These are phyloP conservation scores for Pythium phragmiticola DNA, from an alignment of 352 stramenopile species.

Conservation along the genomic window DNA sequence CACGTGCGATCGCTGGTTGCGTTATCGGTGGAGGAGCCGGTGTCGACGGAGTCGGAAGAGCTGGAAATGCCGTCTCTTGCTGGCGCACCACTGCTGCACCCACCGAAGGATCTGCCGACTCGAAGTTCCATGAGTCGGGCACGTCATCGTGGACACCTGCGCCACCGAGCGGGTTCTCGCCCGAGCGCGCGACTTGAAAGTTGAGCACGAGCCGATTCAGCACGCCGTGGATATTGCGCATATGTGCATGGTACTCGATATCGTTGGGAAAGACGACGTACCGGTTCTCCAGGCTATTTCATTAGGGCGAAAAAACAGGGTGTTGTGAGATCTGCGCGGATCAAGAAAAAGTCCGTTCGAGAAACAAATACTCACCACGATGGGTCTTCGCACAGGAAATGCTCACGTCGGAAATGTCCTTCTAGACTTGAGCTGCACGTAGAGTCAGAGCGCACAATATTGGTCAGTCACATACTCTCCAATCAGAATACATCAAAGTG, in stretches of 20 bases:
- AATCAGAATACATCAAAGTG: background rate
- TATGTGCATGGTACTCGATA: slow-evolving; percentile 86
- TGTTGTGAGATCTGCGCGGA: background rate
- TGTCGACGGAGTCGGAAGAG: slow-evolving; percentile 42
- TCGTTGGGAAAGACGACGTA: slow-evolving; percentile 88
- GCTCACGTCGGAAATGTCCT: slow-evolving; percentile 80
- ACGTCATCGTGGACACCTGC: slow-evolving; percentile 29
- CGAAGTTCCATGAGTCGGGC: slow-evolving; percentile 65
- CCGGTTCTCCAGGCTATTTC: slow-evolving; percentile 64
- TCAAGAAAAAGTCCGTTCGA: background rate
- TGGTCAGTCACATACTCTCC: background rate
- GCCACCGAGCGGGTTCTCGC: slow-evolving; percentile 55
- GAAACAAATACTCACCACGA: slow-evolving; percentile 45
- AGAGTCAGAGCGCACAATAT: background rate
- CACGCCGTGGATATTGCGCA: slow-evolving; percentile 73
- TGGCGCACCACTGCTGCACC: slow-evolving; percentile 17
- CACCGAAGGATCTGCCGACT: slow-evolving; percentile 29
- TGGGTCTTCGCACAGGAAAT: slow-evolving; percentile 84
- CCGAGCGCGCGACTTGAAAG: slow-evolving; percentile 64
- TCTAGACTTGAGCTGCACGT: slow-evolving; percentile 67
- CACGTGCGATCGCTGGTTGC: slow-evolving; percentile 42
- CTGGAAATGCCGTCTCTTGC: slow-evolving; percentile 66
- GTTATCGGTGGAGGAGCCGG: slow-evolving; percentile 39
- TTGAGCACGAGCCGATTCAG: slow-evolving; percentile 73
- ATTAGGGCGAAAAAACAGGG: background rate